Percentiles rank a stretch among this genome's conserved stretches.
phyloP scores from a whole-genome alignment of 2,329 filamentous ascomycete genomes.

The Diaporthe sp. region DNA sequence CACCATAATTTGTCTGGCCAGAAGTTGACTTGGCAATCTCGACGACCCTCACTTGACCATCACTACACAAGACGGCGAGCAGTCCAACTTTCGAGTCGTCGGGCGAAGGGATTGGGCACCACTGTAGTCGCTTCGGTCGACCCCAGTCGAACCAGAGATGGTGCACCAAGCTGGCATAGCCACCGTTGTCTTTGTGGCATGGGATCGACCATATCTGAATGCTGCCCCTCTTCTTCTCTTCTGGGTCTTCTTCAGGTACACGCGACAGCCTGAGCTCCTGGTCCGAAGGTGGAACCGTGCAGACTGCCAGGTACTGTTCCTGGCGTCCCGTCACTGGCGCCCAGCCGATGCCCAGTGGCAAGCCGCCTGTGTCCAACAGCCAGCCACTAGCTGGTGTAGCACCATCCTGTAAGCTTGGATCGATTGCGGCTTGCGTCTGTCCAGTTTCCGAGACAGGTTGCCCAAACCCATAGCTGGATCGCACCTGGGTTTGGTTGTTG shows the following conservation, averaged over 20 bases:
- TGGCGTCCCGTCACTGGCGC: conserved; percentile 55
- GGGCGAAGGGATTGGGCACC: conserved; percentile 63
- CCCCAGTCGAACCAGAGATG: conserved; percentile 63
- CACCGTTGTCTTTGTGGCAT: conserved; percentile 28
- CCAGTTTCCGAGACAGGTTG: conserved; percentile 49
- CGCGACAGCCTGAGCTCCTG: conserved; percentile 52
- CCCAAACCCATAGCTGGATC: conserved; percentile 38
- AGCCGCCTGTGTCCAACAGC: conserved; percentile 68
- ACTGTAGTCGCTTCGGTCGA: conserved; percentile 64
- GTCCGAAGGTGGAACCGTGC: conserved; percentile 65
- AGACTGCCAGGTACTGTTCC: conserved; percentile 66
- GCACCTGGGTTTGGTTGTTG: conserved; percentile 45
- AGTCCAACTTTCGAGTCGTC: conserved; percentile 53
- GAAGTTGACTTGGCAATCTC: conserved; percentile 55
- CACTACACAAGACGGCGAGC: conserved; percentile 64
- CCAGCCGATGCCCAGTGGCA: conserved; percentile 68
- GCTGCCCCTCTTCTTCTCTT: conserved; percentile 36
- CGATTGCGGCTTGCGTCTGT: conserved; percentile 49
- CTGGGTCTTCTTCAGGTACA: conserved; percentile 29
- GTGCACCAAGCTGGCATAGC: conserved; percentile 34
- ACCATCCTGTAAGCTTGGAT: conserved; percentile 43
- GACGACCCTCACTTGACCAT: conserved; percentile 66
- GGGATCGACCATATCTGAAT: conserved; percentile 42
- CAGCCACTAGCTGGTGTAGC: conserved; percentile 55
- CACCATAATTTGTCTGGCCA: conserved; percentile 56